A percentile compares a stretch with the other conserved stretches of the same genome.
These are phyloP conservation scores for Fusarium torreyae DNA, from an alignment of 2,329 filamentous ascomycete genomes.

Conservation along the genomic window DNA sequence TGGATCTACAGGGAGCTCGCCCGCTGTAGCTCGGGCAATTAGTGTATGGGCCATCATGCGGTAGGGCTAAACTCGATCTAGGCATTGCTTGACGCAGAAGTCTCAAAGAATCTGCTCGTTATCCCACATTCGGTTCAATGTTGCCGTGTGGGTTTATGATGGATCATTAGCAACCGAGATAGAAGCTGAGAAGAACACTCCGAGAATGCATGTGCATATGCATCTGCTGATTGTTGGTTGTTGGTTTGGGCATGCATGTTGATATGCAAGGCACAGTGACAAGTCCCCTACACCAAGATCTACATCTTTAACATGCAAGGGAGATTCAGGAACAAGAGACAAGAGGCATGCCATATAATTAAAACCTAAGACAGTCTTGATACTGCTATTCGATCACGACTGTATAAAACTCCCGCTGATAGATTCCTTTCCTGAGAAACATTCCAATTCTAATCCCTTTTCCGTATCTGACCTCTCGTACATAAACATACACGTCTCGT, in stretches of 20 bases:
- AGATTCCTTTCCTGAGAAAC: not conserved
- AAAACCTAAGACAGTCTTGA: not conserved
- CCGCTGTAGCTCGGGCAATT: conserved; percentile 7
- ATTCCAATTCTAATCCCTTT: not conserved
- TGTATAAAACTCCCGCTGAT: not conserved
- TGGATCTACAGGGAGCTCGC: not conserved
- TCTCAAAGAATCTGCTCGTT: conserved; percentile 6
- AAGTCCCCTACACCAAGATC: conserved; percentile 1
- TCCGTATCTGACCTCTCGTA: not conserved
- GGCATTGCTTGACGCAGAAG: conserved; percentile 6
- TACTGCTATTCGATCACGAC: not conserved
- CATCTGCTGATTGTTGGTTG: not conserved
- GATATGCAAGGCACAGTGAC: conserved; percentile 5
- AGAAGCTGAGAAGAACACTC: conserved; percentile 5
- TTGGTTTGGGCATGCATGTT: conserved; percentile 4
- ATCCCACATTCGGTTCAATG: not conserved
- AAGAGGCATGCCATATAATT: not conserved
- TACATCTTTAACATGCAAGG: not conserved
- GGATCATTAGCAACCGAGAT: not conserved
- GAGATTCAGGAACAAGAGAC: not conserved
- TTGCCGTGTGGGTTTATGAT: not conserved
- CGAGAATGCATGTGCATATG: not conserved
- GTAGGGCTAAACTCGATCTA: conserved; percentile 30
- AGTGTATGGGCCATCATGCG: conserved; percentile 17
- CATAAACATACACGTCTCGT: not conserved